A percentile compares a stretch with the other conserved stretches of the same genome.
These are phyloP conservation scores for Ustilago loliicola DNA, from an alignment of 1,284 basidiomycete species.

Conservation along the genomic window DNA sequence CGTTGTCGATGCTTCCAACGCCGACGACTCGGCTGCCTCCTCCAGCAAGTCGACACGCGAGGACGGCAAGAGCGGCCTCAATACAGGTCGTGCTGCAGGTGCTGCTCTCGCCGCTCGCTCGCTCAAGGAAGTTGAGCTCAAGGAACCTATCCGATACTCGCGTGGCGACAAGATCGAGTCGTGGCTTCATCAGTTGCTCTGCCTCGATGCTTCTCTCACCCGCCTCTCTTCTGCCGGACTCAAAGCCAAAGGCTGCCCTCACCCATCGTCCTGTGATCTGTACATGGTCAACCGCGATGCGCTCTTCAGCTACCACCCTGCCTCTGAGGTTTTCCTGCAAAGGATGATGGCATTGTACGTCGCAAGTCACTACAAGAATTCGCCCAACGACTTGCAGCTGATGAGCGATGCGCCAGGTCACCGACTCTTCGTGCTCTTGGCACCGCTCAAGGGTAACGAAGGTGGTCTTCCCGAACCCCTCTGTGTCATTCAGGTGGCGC, in stretches of 20 bases:
- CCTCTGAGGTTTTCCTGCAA: slow-evolving; percentile 95
- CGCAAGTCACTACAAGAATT: slow-evolving; percentile 98
- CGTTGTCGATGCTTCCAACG: slow-evolving; percentile 28
- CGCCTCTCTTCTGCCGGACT: slow-evolving; percentile 72
- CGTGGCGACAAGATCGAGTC: slow-evolving; percentile 89
- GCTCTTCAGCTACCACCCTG: slow-evolving; percentile 95
- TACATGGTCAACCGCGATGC: slow-evolving; percentile 97
- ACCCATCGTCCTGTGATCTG: slow-evolving; percentile 92
- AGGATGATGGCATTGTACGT: slow-evolving; percentile 99
- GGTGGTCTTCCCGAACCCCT: slow-evolving; percentile 76
- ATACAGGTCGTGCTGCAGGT: slow-evolving; percentile 50
- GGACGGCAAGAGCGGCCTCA: slow-evolving; percentile 55
- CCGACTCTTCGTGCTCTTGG: slow-evolving; percentile 93
- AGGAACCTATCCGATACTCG: slow-evolving; percentile 93
- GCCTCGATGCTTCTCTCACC: slow-evolving; percentile 88
- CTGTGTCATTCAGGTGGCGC: slow-evolving; percentile 87
- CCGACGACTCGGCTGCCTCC: slow-evolving; percentile 73
- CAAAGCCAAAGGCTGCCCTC: slow-evolving; percentile 74
- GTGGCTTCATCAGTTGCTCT: slow-evolving; percentile 92
- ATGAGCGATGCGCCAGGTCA: slow-evolving; percentile 97
- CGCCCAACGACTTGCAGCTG: slow-evolving; percentile 96
- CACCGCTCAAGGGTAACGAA: slow-evolving; percentile 72
- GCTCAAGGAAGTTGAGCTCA: slow-evolving; percentile 92
- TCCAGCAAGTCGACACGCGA: slow-evolving; percentile 73
- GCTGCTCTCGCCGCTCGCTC: slow-evolving; percentile 76